phyloP scores from a whole-genome alignment of 106 monocot species.

The Chionographis japonica region DNA sequence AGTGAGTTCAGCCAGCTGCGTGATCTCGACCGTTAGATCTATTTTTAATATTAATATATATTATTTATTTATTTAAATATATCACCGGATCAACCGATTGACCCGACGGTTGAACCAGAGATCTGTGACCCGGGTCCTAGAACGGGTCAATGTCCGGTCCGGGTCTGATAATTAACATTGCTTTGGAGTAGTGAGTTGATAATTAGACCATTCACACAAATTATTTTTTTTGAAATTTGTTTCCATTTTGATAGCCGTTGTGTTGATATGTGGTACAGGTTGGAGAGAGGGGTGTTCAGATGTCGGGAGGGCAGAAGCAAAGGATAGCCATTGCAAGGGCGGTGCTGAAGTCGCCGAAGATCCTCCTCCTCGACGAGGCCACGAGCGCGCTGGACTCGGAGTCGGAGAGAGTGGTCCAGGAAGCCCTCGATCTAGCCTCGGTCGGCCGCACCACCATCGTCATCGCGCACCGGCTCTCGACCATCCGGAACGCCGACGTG shows the following conservation, averaged over 20 bases:
- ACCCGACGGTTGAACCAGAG: no score
- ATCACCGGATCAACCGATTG: no score
- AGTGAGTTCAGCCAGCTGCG: no score
- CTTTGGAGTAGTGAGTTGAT: neutral
- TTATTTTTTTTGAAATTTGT: no score
- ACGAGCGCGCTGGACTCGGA: slow-evolving; percentile 75
- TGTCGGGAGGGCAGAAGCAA: slow-evolving; percentile 79
- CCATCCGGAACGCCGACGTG: slow-evolving; percentile 50
- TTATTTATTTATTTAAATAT: no score
- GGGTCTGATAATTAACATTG: no score
- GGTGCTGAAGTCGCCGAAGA: slow-evolving; percentile 54
- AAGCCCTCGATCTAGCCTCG: slow-evolving; percentile 55
- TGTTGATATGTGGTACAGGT: slow-evolving; percentile 19
- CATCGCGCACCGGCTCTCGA: slow-evolving; percentile 75
- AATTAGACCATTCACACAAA: no score
- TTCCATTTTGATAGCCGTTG: no score
- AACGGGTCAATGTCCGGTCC: no score
- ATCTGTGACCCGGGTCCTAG: no score
- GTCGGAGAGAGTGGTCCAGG: slow-evolving; percentile 58
- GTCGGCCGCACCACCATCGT: slow-evolving; percentile 58
- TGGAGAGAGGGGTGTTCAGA: slow-evolving; percentile 67
- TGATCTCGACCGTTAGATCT: no score
- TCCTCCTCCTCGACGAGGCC: slow-evolving; percentile 75
- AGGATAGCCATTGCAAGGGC: slow-evolving; percentile 75
- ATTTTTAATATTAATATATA: no score